phyloP scores from a whole-genome alignment of 2,329 filamentous ascomycete species.

The Nemania sp. region DNA sequence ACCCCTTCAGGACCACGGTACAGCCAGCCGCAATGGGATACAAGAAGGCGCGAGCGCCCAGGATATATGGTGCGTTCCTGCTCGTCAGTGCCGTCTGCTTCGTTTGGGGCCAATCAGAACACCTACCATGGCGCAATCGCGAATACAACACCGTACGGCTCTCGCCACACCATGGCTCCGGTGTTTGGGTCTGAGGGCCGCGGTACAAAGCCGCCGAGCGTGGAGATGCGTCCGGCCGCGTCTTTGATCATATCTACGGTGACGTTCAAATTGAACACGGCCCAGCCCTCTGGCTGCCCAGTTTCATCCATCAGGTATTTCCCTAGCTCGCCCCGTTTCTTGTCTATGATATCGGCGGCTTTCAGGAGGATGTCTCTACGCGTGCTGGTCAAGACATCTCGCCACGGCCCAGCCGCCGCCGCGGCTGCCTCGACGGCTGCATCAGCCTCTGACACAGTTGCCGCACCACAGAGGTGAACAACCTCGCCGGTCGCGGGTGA shows the following conservation, averaged over 20 bases:
- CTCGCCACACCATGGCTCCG: slow-evolving; percentile 68
- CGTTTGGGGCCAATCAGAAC: not conserved
- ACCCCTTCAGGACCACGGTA: slow-evolving; percentile 65
- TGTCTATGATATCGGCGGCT: slow-evolving; percentile 65
- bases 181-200: slow-evolving; percentile 49
- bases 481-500: slow-evolving; percentile 58
- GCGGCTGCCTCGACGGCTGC: slow-evolving; percentile 26
- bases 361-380: slow-evolving; percentile 72
- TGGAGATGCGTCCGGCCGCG: slow-evolving; percentile 46
- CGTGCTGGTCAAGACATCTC: slow-evolving; percentile 49
- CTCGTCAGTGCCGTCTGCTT: not conserved
- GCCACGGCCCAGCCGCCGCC: slow-evolving; percentile 22
- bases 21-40: slow-evolving; percentile 67
- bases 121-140: slow-evolving; percentile 79
- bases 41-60: slow-evolving; percentile 49
- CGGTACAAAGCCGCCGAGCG: slow-evolving; percentile 43
- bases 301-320: slow-evolving; percentile 60
- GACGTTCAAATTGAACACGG: slow-evolving; percentile 45
- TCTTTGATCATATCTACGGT: slow-evolving; percentile 46
- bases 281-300: slow-evolving; percentile 45
- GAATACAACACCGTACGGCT: slow-evolving; percentile 78
- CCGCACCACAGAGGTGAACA: slow-evolving; percentile 58
- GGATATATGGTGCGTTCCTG: slow-evolving; percentile 50
- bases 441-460: slow-evolving; percentile 46
- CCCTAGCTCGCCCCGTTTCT: slow-evolving; percentile 57